phyloP scores from a whole-genome alignment of 768 basidiomycete species.

The Termitomyces sp. region DNA sequence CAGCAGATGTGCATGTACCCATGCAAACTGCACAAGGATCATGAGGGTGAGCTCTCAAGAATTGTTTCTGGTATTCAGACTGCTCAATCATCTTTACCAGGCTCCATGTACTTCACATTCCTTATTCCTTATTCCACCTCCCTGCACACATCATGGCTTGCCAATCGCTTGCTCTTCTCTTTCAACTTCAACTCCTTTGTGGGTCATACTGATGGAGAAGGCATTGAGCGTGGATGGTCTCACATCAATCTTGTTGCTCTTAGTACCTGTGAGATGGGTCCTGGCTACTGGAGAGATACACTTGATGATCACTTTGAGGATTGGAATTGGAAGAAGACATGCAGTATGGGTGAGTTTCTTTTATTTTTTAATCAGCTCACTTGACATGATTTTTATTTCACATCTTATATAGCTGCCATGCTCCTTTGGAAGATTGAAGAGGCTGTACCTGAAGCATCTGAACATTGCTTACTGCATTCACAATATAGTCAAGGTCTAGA shows the following conservation, averaged over 20 bases:
- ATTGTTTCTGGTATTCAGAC: no score
- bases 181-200: conserved; percentile 19
- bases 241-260: conserved; percentile 22
- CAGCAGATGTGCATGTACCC: conserved; percentile 13
- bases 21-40: background rate
- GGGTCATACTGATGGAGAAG: conserved; percentile 31
- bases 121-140: conserved; percentile 26
- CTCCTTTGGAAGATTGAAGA: conserved; percentile 1
- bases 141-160: conserved; percentile 21
- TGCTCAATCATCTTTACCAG: no score
- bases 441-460: no score
- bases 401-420: background rate
- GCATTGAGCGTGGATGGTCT: conserved; percentile 26
- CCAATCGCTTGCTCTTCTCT: conserved; percentile 16
- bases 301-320: conserved; percentile 23
- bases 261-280: conserved; percentile 33
- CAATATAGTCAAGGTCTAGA: background rate
- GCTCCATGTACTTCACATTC: conserved; percentile 2
- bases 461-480: background rate
- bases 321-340: conserved; percentile 29
- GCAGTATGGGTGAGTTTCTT: no score
- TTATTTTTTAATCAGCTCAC: no score
- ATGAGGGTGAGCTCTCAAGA: background rate
- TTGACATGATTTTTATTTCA: no score
- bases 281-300: conserved; percentile 20